A percentile compares a stretch with the other conserved stretches of the same genome.
Evolutionary conservation across 306 rosid species (phyloP).

Genomic region (Elaeagnus macrophylla): DNA sequence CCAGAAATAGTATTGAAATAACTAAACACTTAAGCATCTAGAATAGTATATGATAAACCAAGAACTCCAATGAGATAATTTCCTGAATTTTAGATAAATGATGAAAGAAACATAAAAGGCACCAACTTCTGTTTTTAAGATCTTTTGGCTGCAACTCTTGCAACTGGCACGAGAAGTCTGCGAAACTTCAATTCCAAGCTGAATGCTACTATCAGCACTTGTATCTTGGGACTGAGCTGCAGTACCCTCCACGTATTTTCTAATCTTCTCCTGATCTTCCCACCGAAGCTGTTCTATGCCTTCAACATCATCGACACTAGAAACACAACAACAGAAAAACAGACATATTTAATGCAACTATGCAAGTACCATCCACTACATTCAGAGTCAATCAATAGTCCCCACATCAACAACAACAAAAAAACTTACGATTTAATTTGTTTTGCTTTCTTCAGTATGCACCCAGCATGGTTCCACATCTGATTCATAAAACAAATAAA

Average conservation of each 20-base stretch:
- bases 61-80: background rate
- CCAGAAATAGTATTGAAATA: background rate
- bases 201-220: conserved; percentile 21
- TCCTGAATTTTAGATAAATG: background rate
- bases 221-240: conserved; percentile 15
- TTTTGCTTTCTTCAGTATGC: conserved; percentile 71
- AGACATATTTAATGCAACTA: conserved; percentile 5
- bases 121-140: conserved; percentile 74
- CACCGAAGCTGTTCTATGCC: conserved; percentile 77
- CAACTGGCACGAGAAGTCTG: conserved; percentile 80
- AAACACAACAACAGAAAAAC: conserved; percentile 7
- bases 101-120: background rate
- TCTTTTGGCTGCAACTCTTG: conserved; percentile 57
- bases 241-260: conserved; percentile 52
- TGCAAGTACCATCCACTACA: background rate
- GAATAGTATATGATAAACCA: background rate
- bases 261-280: conserved; percentile 89
- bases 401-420: background rate
- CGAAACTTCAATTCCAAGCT: conserved; percentile 59
- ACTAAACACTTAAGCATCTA: background rate
- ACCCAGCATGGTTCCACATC: conserved; percentile 91
- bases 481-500: conserved; percentile 27
- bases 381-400: background rate
- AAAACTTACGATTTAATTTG: conserved; percentile 76
- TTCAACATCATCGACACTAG: conserved; percentile 79